Percentiles rank a stretch among this genome's conserved stretches.
Conservation (phyloP, 1,284 basidiomycete species). For the Ustilago tritici region DNA sequence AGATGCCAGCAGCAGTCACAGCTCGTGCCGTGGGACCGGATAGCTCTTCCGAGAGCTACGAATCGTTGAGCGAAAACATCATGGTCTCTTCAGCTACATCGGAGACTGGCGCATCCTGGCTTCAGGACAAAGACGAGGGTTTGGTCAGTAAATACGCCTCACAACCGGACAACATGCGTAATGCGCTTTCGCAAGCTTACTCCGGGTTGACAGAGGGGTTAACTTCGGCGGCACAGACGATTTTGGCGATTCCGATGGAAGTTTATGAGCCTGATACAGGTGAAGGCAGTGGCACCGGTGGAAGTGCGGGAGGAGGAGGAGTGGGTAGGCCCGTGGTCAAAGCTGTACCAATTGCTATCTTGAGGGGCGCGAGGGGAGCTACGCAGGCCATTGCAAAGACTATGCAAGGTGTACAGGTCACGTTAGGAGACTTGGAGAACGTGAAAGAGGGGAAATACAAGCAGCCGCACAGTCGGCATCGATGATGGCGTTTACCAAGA, state of each 20-base stretch:
- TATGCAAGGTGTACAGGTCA: conserved; percentile 88
- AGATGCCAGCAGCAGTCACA: conserved; percentile 75
- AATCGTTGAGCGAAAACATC: conserved; percentile 33
- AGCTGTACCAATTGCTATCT: conserved; percentile 93
- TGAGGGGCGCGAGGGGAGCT: conserved; percentile 96
- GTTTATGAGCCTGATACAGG: conserved; percentile 82
- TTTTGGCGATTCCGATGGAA: conserved; percentile 98
- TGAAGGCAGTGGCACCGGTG: neutral
- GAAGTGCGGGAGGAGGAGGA: conserved; percentile 59
- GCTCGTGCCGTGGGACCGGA: conserved; percentile 74
- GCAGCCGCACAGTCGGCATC: conserved; percentile 11
- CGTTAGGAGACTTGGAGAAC: conserved; percentile 60
- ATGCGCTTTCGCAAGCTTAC: conserved; percentile 92
- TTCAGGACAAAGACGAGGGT: conserved; percentile 7
- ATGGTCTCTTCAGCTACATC: conserved; percentile 19
- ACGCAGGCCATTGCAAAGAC: conserved; percentile 96
- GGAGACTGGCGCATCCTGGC: conserved; percentile 2
- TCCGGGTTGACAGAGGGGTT: conserved; percentile 77
- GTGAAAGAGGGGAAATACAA: conserved; percentile 62
- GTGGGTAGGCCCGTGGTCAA: conserved; percentile 80
- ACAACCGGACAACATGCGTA: conserved; percentile 84
- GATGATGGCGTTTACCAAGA: neutral
- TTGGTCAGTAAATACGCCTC: conserved; percentile 86
- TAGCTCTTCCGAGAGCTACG: conserved; percentile 32
- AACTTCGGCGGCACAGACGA: conserved; percentile 94